Base-by-base conservation (phyloP, 495 filamentous ascomycete species). In the Xylaria curta region DNA sequence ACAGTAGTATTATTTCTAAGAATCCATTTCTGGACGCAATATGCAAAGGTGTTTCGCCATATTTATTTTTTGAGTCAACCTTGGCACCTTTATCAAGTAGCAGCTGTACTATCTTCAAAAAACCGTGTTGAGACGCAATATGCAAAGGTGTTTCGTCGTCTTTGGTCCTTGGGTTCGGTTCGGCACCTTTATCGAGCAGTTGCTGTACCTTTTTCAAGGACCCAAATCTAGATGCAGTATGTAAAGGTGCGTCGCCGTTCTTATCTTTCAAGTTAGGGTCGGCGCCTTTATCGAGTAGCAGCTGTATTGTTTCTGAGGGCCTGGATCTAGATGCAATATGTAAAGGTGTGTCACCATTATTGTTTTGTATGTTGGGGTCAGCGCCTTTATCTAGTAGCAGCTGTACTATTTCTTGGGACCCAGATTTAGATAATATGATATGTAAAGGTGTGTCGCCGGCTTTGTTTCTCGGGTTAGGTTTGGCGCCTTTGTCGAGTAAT, bases 401-500 rank as follows among this genome's bases (percentile, higher is more conserved):
- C 28, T 1, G 28, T 31, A 31, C 3, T 3, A 1, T 3, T 31
- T 31, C 28, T 31, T 1, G 3, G 3, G 28, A 31, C 28, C 28
- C 3, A 3, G 1, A 15, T 12, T 1, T 1, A 5, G 1, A n/a
- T n/a, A n/a, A n/a, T n/a, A n/a, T n/a, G n/a, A 0, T 0, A 15
- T 13, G 13, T 2, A 62, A 10, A 62, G 59, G 9, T 42, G 59
- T 62, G 21, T 19, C n/a, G 4, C 33, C 36, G 0, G 12, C 0
- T 21, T 9, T 0, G 9, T 33, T 8, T 10, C 3, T 42, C 24
- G 4, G 2, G 38, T 44, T 4, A 63, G 44, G 3, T 4, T 28
- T 10, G 8, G n/a, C 38, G 21, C 60, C 60, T 28, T 1, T 1
- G 19, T 60, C 31, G 12, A 31, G 28, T 3, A 31, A 3, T 31